These are phyloP conservation scores for Mitragyna speciosa DNA, from an alignment of 257 asterid genomes.

Conservation along the genomic window DNA sequence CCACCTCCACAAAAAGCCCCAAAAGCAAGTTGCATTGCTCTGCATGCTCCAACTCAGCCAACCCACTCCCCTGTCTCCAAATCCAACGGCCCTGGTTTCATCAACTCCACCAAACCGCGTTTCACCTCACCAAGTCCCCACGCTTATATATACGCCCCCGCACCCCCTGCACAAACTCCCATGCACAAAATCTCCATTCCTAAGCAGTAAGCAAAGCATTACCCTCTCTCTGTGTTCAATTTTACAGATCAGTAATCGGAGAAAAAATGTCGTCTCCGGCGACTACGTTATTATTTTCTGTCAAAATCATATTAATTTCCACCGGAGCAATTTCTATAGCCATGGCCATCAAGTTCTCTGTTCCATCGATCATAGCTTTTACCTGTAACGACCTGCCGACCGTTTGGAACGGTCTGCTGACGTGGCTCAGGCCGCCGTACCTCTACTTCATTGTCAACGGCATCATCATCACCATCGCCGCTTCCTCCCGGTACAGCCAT, in stretches of 20 bases:
- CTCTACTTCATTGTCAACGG: conserved; percentile 64
- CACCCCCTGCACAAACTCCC: conserved; percentile 13
- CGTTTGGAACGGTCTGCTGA: conserved; percentile 36
- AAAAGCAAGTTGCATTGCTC: conserved; percentile 1
- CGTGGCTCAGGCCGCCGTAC: conserved; percentile 73
- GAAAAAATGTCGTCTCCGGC: conserved; percentile 19
- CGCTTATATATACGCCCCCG: conserved; percentile 15
- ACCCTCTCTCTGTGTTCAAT: too few relatives aligned
- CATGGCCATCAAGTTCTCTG: conserved; percentile 31
- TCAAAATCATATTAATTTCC: conserved; percentile 52
- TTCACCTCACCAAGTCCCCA: not conserved
- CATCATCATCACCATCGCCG: conserved; percentile 66
- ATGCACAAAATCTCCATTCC: not conserved
- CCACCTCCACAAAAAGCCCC: too few relatives aligned
- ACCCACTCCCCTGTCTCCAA: too few relatives aligned
- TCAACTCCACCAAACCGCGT: conserved; percentile 43
- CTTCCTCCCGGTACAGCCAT: conserved; percentile 49
- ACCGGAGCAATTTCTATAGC: conserved; percentile 52
- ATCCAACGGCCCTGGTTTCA: conserved; percentile 52
- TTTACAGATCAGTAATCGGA: not conserved
- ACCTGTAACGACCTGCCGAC: conserved; percentile 37
- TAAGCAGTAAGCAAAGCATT: too few relatives aligned
- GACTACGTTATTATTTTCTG: conserved; percentile 31
- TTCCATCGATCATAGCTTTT: conserved; percentile 36
- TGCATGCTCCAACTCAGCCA: not conserved